Conservation (phyloP, 163 green algal species). For the Volvox carteri region DNA sequence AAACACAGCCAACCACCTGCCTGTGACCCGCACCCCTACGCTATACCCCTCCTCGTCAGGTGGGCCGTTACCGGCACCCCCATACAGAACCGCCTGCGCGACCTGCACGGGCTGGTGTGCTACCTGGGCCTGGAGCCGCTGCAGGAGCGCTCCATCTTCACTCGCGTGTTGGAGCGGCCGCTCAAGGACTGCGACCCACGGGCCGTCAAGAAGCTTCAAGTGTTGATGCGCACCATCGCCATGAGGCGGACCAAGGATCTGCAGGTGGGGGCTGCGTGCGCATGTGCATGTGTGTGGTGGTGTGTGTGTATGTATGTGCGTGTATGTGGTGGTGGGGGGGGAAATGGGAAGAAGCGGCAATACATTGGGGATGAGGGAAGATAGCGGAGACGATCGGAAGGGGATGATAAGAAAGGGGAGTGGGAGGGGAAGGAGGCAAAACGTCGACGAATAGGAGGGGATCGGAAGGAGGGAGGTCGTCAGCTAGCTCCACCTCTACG, state of each 20-base stretch:
- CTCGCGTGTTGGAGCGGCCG: slow-evolving; percentile 73
- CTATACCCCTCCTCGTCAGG: background rate
- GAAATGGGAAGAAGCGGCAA: background rate
- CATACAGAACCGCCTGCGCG: slow-evolving; percentile 60
- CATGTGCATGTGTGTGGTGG: too few relatives aligned
- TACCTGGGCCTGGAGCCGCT: slow-evolving; percentile 71
- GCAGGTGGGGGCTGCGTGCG: slow-evolving; percentile 21
- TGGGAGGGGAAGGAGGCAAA: too few relatives aligned
- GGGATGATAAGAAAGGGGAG: background rate
- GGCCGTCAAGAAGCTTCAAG: slow-evolving; percentile 70
- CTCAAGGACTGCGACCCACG: slow-evolving; percentile 58
- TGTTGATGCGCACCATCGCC: slow-evolving; percentile 73
- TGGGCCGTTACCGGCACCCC: slow-evolving; percentile 70
- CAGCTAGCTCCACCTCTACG: too few relatives aligned
- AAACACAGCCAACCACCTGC: too few relatives aligned
- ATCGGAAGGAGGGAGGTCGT: too few relatives aligned
- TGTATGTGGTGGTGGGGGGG: background rate
- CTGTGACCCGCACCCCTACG: background rate
- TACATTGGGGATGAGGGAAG: background rate
- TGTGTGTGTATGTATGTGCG: background rate
- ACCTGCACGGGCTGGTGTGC: slow-evolving; percentile 65
- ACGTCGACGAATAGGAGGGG: background rate
- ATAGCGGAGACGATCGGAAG: background rate
- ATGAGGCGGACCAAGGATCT: slow-evolving; percentile 75
- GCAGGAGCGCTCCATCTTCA: slow-evolving; percentile 65